Conservation (phyloP, 257 asterid species). For the Capsicum rhomboideum region DNA sequence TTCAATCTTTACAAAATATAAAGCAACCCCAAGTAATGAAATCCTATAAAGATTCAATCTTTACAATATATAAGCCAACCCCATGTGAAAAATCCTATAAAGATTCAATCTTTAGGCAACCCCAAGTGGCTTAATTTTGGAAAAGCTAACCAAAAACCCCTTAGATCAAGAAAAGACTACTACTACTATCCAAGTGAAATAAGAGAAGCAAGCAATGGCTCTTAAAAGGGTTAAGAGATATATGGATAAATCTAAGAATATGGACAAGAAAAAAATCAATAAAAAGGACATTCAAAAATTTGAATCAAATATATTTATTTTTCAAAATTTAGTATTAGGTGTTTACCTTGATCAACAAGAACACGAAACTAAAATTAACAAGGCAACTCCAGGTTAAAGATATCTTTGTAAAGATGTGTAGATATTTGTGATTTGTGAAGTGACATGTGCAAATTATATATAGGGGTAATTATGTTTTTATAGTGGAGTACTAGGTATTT, state of each 20-base stretch:
- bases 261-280: slow-evolving; percentile 21
- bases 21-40: slow-evolving; percentile 8
- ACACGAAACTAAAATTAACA: not conserved
- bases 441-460: not conserved
- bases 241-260: slow-evolving; percentile 27
- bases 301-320: not conserved
- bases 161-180: not conserved
- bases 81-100: not conserved
- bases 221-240: slow-evolving; percentile 9
- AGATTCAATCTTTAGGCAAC: no score
- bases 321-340: not conserved
- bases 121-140: not conserved
- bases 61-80: not conserved
- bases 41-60: slow-evolving; percentile 3
- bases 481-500: not conserved
- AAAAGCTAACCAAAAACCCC: slow-evolving; percentile 1
- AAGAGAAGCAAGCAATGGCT: slow-evolving; percentile 6
- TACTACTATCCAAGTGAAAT: not conserved
- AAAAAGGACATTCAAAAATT: not conserved
- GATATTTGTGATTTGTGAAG: not conserved
- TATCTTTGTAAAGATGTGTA: not conserved
- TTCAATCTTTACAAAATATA: not conserved
- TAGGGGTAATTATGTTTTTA: not conserved
- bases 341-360: not conserved
- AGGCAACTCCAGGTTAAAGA: not conserved